These are phyloP conservation scores for Botryosphaeria dothidea DNA, from an alignment of 2,329 filamentous ascomycete species.

Conservation along the genomic window DNA sequence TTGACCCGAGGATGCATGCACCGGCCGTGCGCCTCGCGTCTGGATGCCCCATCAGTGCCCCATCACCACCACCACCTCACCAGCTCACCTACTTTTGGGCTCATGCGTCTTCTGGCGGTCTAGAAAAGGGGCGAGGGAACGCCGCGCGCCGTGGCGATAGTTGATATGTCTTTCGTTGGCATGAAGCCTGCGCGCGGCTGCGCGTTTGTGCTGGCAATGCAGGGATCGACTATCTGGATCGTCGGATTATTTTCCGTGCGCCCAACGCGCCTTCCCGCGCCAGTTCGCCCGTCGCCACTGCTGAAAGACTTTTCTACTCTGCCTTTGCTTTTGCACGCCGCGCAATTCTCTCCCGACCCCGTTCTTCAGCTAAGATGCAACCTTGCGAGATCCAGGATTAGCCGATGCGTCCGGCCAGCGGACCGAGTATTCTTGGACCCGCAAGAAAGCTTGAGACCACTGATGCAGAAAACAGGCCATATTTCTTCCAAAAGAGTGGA, in stretches of 20 bases:
- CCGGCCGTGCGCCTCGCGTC: background rate
- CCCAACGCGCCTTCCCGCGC: background rate
- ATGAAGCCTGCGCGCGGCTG: background rate
- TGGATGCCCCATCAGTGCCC: background rate
- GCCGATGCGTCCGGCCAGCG: too few species aligned
- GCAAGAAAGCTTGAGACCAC: too few species aligned
- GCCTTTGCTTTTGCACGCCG: background rate
- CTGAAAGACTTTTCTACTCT: too few species aligned
- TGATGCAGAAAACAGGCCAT: too few species aligned
- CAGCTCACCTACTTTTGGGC: background rate
- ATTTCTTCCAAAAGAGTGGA: too few species aligned
- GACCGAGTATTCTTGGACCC: too few species aligned
- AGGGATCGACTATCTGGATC: background rate
- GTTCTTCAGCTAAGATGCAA: too few species aligned
- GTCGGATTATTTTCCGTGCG: constrained; percentile 5
- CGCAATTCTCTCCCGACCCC: too few species aligned
- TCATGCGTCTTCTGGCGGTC: constrained; percentile 1
- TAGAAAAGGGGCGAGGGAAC: background rate
- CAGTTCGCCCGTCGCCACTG: too few species aligned
- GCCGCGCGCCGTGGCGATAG: background rate
- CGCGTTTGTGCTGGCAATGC: background rate
- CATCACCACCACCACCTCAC: background rate
- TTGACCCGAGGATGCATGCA: too few species aligned
- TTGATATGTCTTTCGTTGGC: background rate
- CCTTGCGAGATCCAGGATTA: too few species aligned